These are phyloP conservation scores for Phialemonium atrogriseum DNA, from an alignment of 2,329 filamentous ascomycete genomes.

Conservation along the genomic window DNA sequence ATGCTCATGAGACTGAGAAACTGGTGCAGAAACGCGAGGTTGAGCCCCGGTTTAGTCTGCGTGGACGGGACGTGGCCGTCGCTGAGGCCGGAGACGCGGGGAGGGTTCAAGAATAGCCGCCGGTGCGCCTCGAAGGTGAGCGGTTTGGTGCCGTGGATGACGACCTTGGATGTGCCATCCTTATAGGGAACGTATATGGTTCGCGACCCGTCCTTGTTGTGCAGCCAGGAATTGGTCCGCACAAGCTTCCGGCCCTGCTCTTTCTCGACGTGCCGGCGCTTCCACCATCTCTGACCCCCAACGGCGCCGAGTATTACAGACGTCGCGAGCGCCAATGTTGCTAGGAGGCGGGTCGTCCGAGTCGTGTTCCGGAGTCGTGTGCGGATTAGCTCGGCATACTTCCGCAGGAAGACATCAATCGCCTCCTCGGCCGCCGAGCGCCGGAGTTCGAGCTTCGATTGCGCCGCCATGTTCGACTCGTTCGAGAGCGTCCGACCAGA, in stretches of 20 bases:
- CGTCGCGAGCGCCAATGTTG: constrained; percentile 65
- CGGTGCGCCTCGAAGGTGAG: constrained; percentile 96
- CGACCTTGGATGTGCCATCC: constrained; percentile 79
- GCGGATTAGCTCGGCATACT: constrained; percentile 46
- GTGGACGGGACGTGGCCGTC: constrained; percentile 73
- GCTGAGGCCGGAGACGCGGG: constrained; percentile 68
- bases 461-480: constrained; percentile 81
- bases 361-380: constrained; percentile 55
- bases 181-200: constrained; percentile 95
- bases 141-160: constrained; percentile 81
- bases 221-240: constrained; percentile 83
- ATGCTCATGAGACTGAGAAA: constrained; percentile 95
- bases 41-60: constrained; percentile 88
- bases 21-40: constrained; percentile 92
- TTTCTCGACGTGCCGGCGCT: constrained; percentile 62
- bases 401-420: constrained; percentile 54
- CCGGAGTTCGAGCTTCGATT: constrained; percentile 80
- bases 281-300: constrained; percentile 73
- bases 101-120: constrained; percentile 84
- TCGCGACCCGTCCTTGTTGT: constrained; percentile 88
- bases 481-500: too few species aligned
- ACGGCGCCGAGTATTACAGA: constrained; percentile 74
- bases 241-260: constrained; percentile 77
- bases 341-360: constrained; percentile 63
- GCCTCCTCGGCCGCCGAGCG: constrained; percentile 57